Conservation (phyloP, 1,284 basidiomycete genomes). For the Pterula multifida region DNA sequence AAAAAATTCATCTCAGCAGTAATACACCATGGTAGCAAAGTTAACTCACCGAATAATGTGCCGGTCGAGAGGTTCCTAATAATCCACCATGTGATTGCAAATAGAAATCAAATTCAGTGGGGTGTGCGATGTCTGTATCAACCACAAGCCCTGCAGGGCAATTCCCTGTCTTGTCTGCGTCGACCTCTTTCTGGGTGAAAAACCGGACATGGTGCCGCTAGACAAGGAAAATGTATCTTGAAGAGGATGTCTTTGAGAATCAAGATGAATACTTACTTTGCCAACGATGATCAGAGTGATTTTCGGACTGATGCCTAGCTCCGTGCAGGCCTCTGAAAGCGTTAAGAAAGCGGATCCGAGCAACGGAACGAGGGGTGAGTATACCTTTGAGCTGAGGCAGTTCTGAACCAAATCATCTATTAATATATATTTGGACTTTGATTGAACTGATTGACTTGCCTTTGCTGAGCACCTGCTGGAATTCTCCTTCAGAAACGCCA, state of each 20-base stretch:
- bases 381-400: slow-evolving; percentile 43
- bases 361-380: slow-evolving; percentile 8
- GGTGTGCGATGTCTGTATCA: slow-evolving; percentile 58
- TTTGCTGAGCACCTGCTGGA: slow-evolving; percentile 50
- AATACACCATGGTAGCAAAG: slow-evolving; percentile 20
- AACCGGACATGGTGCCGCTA: slow-evolving; percentile 62
- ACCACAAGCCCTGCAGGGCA: slow-evolving; percentile 68
- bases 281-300: slow-evolving; percentile 69
- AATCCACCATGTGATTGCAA: slow-evolving; percentile 65
- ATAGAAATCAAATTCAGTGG: slow-evolving; percentile 74
- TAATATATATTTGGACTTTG: slow-evolving; percentile 2
- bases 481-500: slow-evolving; percentile 74
- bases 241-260: not conserved
- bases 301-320: slow-evolving; percentile 42
- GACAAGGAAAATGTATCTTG: not conserved
- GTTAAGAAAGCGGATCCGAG: slow-evolving; percentile 4
- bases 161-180: slow-evolving; percentile 53
- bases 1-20: slow-evolving; percentile 17
- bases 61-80: slow-evolving; percentile 49
- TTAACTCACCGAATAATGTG: slow-evolving; percentile 46
- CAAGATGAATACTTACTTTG: slow-evolving; percentile 30
- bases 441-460: slow-evolving; percentile 32
- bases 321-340: slow-evolving; percentile 40
- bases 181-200: slow-evolving; percentile 44
- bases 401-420: slow-evolving; percentile 24